Base-by-base conservation (phyloP, 2,329 filamentous ascomycete species). In the Aspergillus brasiliensis region DNA sequence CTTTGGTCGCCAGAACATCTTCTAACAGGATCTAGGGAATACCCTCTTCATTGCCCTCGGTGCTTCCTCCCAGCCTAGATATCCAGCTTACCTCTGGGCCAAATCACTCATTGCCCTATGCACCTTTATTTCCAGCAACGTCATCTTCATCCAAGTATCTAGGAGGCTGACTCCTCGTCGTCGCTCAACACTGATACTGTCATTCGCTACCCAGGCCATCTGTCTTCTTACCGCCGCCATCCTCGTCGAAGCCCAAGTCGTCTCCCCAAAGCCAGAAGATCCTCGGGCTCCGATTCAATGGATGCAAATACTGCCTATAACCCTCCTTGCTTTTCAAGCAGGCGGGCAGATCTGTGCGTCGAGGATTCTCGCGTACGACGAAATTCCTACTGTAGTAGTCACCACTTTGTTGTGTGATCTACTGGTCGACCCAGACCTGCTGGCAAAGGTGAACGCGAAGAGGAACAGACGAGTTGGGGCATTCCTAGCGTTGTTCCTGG, bases 41-140 rank as follows among this genome's bases (percentile, higher is more conserved):
- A 76, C 75, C 6, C 69, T 80, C 51, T 80, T 80, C 63, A 71
- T 79, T 15, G 78, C 75, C 11, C 71, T 80, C 5, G 78, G 78
- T 47, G 69, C 67, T n/a, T 75, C 75, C 5, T 72, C 75, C 8
- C 76, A 79, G 60, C 78, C 77, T n/a, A 63, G 68, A 28, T 72
- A 73, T 37, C 77, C 77, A 31, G 66, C 70, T 5, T 76, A 75
- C 54, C 74, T 75, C 46, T 80, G 77, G 73, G 73, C 75, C 61
- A 80, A 80, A 62, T 77, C 77, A 3, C 71, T 80, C 34, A 74
- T 75, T 19, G 71, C 77, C n/a, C 68, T 80, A 1, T 62, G 60
- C 7, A 67, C 73, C 31, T 80, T 78, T 64, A 60, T 78, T n/a
- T 17, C 69, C 10, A 73, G 77, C 60, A 75, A 74, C 19, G 46